Conservation (phyloP, 2,329 filamentous ascomycete genomes). For the Canariomyces notabilis region DNA sequence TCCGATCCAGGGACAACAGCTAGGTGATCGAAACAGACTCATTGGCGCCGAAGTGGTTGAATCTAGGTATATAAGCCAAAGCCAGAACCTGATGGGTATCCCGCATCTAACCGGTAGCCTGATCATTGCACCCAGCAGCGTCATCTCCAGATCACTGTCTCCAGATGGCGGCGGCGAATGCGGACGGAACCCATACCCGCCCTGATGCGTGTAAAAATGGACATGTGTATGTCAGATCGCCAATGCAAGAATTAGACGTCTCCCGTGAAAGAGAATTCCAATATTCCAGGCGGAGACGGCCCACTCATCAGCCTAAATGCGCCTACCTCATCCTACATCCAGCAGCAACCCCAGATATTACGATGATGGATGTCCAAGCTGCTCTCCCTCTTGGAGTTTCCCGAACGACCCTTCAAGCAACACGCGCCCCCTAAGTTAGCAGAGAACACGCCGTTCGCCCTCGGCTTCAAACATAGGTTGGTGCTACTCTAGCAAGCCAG, state of each 20-base stretch:
- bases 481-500: too few relatives aligned
- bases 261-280: background rate
- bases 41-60: background rate
- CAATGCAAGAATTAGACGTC: background rate
- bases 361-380: background rate
- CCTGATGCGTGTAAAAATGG: too few relatives aligned
- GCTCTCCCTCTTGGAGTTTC: background rate
- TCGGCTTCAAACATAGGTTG: background rate
- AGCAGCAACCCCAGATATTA: slow-evolving; percentile 16
- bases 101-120: background rate
- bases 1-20: background rate
- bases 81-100: background rate
- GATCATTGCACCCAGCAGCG: background rate
- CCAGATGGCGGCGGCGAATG: background rate
- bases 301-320: slow-evolving; percentile 21
- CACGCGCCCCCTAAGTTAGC: background rate
- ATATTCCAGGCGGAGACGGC: background rate
- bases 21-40: background rate
- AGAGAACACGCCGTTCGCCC: background rate
- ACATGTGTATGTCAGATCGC: too few relatives aligned
- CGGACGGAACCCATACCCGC: too few relatives aligned
- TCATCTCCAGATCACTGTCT: background rate
- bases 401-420: background rate
- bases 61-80: slow-evolving; percentile 1
- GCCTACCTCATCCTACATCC: background rate